phyloP scores from a whole-genome alignment of 176 grass and related monocot species.

The Juncus inflexus region DNA sequence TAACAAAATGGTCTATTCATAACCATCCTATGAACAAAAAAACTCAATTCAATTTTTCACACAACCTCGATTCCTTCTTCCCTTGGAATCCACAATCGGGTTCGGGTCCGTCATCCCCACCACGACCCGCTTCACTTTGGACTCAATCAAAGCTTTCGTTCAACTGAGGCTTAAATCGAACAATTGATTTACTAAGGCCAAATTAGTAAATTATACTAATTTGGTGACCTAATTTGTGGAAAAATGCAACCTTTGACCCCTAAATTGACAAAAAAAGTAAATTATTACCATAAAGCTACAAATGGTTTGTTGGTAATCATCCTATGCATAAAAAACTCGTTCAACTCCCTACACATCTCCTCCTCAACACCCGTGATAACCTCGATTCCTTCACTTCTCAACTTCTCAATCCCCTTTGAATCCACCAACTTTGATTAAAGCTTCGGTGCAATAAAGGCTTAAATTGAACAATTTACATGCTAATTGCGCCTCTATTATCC shows the following conservation, averaged over 20 bases:
- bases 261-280: too few species aligned
- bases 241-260: too few species aligned
- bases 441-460: conserved; percentile 47
- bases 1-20: conserved; percentile 71
- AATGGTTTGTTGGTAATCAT: conserved; percentile 80
- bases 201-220: too few species aligned
- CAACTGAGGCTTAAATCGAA: conserved; percentile 12
- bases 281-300: conserved; percentile 64
- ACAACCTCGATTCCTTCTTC: conserved; percentile 56
- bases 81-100: conserved; percentile 73
- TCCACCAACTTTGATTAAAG: conserved; percentile 62
- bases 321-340: conserved; percentile 74
- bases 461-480: not conserved
- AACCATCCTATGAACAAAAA: conserved; percentile 76
- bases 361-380: conserved; percentile 64
- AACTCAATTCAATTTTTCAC: conserved; percentile 64
- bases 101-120: conserved; percentile 93
- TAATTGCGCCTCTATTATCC: too few species aligned
- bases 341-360: conserved; percentile 53
- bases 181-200: too few species aligned
- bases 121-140: conserved; percentile 78
- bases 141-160: conserved; percentile 59
- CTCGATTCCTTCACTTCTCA: conserved; percentile 55
- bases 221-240: too few species aligned
- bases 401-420: conserved; percentile 83